Evolutionary conservation across 306 rosid species (phyloP).

Genomic region (Cercis canadensis): DNA sequence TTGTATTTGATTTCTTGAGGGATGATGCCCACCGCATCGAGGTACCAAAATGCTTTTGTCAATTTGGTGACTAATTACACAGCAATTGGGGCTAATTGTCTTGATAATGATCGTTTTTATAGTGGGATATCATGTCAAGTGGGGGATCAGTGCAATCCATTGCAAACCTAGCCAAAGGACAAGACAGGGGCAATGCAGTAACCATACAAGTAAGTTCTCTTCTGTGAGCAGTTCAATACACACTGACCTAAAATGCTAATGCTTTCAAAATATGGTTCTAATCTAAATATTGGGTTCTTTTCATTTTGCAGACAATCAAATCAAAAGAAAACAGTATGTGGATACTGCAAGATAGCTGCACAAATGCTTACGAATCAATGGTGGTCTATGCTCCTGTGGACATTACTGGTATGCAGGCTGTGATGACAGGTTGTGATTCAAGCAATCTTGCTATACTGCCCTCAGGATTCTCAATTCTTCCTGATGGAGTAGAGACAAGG

Average conservation of each 20-base stretch:
- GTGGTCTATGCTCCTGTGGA: conserved; percentile 90
- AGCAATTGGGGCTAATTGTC: background rate
- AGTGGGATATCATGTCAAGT: conserved; percentile 92
- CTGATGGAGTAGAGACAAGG: conserved; percentile 82
- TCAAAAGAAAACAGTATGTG: conserved; percentile 80
- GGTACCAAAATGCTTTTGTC: conserved; percentile 47
- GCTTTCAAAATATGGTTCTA: conserved; percentile 11
- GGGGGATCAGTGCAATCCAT: conserved; percentile 76
- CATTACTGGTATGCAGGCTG: conserved; percentile 77
- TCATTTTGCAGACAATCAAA: conserved; percentile 60
- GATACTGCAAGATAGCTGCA: conserved; percentile 92
- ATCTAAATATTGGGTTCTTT: conserved; percentile 24
- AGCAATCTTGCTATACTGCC: conserved; percentile 87
- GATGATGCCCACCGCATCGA: conserved; percentile 75
- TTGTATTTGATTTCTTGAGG: conserved; percentile 76
- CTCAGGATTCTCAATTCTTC: conserved; percentile 89
- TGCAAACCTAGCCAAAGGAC: conserved; percentile 91
- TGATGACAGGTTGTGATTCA: conserved; percentile 90
- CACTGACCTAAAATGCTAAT: conserved; percentile 1
- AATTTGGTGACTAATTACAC: background rate
- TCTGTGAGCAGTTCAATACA: background rate
- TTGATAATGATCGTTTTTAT: conserved; percentile 29
- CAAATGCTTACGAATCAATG: conserved; percentile 83
- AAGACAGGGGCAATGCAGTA: conserved; percentile 95
- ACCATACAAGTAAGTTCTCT: conserved; percentile 72